A percentile compares a stretch with the other conserved stretches of the same genome.
Conservation (phyloP, 108 stramenopile genomes). For the Parietichytrium sp. region DNA sequence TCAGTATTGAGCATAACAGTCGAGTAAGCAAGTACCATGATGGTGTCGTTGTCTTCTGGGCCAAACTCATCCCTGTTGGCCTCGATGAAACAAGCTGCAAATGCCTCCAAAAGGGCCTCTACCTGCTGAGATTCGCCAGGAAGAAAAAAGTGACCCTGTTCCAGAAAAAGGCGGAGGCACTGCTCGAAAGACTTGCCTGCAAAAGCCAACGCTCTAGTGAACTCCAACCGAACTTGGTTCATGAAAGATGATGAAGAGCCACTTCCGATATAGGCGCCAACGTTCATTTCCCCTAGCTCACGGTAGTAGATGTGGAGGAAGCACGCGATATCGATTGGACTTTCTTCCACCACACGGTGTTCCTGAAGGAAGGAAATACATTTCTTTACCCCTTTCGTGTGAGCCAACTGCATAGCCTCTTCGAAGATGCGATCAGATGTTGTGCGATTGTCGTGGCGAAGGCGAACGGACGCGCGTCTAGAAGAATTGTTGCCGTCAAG, state of each 20-base stretch:
- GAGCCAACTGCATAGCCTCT: constrained; percentile 9
- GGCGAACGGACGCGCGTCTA: background rate
- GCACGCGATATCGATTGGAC: background rate
- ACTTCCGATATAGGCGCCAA: constrained; percentile 7
- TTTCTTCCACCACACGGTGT: background rate
- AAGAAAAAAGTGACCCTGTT: constrained; percentile 33
- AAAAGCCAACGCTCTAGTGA: background rate
- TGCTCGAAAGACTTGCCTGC: constrained; percentile 16
- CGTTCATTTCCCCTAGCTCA: background rate
- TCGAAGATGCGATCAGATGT: background rate
- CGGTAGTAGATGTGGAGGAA: constrained; percentile 19
- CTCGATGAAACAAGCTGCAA: constrained; percentile 25
- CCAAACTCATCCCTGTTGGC: background rate
- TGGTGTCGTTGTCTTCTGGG: constrained; percentile 65
- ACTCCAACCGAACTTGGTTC: constrained; percentile 15
- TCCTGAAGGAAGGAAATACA: background rate
- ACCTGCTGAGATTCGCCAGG: constrained; percentile 27
- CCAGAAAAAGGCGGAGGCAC: background rate
- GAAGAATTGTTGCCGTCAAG: background rate
- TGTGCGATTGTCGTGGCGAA: background rate
- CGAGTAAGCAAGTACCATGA: constrained; percentile 81
- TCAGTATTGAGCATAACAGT: constrained; percentile 93
- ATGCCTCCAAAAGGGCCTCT: constrained; percentile 32
- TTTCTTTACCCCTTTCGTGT: background rate
- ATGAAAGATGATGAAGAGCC: background rate